Evolutionary conservation across 768 basidiomycete species (phyloP), one percentile per base, ranked within the genome.

Genomic region (Mycena sanguinolenta): DNA sequence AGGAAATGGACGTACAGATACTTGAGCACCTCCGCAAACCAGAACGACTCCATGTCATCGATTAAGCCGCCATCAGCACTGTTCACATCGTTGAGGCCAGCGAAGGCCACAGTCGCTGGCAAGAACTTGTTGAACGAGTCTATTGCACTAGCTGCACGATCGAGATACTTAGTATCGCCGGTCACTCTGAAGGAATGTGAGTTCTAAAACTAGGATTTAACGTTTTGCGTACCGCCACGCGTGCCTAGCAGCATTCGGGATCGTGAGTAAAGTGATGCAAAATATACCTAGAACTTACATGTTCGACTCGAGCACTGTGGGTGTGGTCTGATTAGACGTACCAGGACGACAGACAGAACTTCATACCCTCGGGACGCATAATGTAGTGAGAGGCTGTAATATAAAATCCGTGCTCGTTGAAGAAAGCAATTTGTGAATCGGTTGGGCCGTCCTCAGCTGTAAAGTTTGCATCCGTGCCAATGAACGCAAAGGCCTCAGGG

Each of bases 151-250:
- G 83, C 86, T 3, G 93, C 92, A 28, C 90, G 87, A 58, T 92
- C 82, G 38, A 90, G 83, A 77, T 93, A 94, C 74, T 91, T 92
- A 8, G 79, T 78, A 73, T 94, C 82, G 0, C 93, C 93, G 3
- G 92, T 93, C 19, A 84, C 87, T 28, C 93, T 88, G 85, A 85
- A 94, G 0, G 92, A 93, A 67, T 94, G 91, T 82, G 94, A 94
- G 82, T 93, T 13, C 21, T 13, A 23, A n/a, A 27, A 19, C 32
- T 46, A n/a, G 23, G 9, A n/a, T 21, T 44, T 5, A n/a, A 13
- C 30, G 16, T 30, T 30, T 17, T 30, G 17, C 50, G 50, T 28
- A 55, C 54, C 54, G 54, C 32, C 34, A 55, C 36, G 54, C 54
- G 32, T 55, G 50, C 25, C 50, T 52, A 52, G 19, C 0, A 52